Conservation (phyloP, 2,329 filamentous ascomycete species). For the Sarocladium brachiariae region DNA sequence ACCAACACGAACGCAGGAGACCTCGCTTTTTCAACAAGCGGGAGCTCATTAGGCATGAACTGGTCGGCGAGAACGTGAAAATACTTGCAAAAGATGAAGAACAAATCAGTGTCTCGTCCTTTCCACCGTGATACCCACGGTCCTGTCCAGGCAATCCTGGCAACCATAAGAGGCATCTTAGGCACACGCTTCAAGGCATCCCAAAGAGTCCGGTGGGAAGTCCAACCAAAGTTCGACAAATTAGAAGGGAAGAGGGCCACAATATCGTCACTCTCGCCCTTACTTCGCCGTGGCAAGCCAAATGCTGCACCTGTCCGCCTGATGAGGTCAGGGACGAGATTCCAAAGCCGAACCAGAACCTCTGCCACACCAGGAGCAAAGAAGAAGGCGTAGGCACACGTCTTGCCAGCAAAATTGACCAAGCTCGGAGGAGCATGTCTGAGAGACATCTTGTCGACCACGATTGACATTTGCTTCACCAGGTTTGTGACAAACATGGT, state of each 20-base stretch:
- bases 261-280: conserved; percentile 56
- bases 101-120: conserved; percentile 79
- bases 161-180: conserved; percentile 58
- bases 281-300: conserved; percentile 50
- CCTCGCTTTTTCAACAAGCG: conserved; percentile 49
- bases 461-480: conserved; percentile 73
- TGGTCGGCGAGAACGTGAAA: conserved; percentile 75
- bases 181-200: conserved; percentile 59
- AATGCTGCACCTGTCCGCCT: conserved; percentile 66
- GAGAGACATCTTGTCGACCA: conserved; percentile 83
- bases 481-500: conserved; percentile 82
- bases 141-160: conserved; percentile 76
- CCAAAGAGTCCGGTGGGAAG: conserved; percentile 40
- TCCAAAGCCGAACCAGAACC: conserved; percentile 76
- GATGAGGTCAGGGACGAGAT: conserved; percentile 59
- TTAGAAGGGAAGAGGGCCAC: conserved; percentile 61
- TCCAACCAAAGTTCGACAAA: conserved; percentile 52
- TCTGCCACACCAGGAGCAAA: conserved; percentile 84
- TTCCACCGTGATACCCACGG: conserved; percentile 82
- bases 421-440: conserved; percentile 59
- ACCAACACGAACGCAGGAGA: conserved; percentile 74
- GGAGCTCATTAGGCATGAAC: conserved; percentile 52
- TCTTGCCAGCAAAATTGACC: conserved; percentile 83
- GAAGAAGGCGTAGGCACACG: conserved; percentile 88
- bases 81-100: conserved; percentile 88